phyloP scores from a whole-genome alignment of 2,329 filamentous ascomycete genomes.

The Xylaria sp. region DNA sequence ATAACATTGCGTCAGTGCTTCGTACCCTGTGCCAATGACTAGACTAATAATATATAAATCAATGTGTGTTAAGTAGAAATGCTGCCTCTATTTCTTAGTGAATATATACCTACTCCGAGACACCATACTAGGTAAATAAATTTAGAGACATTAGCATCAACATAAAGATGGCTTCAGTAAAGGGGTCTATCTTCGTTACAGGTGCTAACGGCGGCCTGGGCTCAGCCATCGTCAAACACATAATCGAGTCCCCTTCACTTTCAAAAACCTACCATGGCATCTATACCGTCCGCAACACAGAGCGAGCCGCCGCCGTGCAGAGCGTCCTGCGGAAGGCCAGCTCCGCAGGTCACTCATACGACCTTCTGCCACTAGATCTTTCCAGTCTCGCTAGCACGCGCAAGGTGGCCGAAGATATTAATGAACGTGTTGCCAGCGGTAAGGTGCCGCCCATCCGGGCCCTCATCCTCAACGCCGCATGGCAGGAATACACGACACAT shows the following conservation, averaged over 20 bases:
- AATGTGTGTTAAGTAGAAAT: background rate
- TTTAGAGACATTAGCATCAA: background rate
- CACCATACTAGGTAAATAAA: background rate
- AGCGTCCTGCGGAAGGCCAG: conserved; percentile 18
- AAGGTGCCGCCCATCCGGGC: conserved; percentile 45
- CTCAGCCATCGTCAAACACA: conserved; percentile 31
- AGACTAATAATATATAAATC: background rate
- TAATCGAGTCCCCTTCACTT: conserved; percentile 18
- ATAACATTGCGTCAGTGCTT: background rate
- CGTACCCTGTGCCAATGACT: background rate
- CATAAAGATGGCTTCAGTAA: conserved; percentile 24
- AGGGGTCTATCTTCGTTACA: conserved; percentile 38
- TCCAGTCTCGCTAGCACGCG: conserved; percentile 35
- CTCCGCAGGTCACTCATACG: conserved; percentile 26
- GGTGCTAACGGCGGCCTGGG: conserved; percentile 42
- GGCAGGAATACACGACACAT: conserved; percentile 42
- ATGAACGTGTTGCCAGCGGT: conserved; percentile 37
- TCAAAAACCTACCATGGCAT: conserved; percentile 31
- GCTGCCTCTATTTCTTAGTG: background rate
- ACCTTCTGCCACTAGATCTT: conserved; percentile 36
- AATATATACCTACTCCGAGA: background rate
- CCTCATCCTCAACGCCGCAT: conserved; percentile 40
- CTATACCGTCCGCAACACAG: conserved; percentile 35
- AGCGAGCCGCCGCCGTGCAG: conserved; percentile 23
- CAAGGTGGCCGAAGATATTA: conserved; percentile 36